phyloP scores from a whole-genome alignment of 208 protist genomes.

The Angomonas ambiguus region DNA sequence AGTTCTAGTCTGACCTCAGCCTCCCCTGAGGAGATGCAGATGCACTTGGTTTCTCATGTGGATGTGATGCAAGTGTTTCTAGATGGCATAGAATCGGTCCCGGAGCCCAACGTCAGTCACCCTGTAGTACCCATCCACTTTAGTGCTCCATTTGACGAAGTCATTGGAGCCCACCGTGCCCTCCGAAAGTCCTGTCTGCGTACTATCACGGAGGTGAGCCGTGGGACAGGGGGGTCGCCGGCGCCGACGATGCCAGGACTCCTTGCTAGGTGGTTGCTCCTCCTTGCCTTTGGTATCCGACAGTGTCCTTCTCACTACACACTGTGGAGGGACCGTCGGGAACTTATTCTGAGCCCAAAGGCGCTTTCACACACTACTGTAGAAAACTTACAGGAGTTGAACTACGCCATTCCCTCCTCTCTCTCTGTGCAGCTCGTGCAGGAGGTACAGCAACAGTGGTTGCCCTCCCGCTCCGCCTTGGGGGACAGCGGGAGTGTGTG shows the following conservation, averaged over 20 bases:
- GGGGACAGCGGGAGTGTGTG: constrained; percentile 22
- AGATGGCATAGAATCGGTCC: constrained; percentile 22
- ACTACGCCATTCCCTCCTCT: background rate
- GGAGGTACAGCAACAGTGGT: background rate
- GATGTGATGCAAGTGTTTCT: constrained; percentile 31
- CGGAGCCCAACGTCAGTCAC: constrained; percentile 30
- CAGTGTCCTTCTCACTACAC: constrained; percentile 65
- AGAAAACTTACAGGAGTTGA: background rate
- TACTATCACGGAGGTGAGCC: background rate
- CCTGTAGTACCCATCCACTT: constrained; percentile 46
- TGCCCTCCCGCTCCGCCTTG: constrained; percentile 2
- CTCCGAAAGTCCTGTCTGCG: constrained; percentile 15
- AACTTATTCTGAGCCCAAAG: constrained; percentile 34
- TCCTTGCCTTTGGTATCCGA: constrained; percentile 49
- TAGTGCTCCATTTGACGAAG: constrained; percentile 34
- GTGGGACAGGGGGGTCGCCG: no score
- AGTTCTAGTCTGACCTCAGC: background rate
- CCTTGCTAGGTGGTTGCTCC: constrained; percentile 60
- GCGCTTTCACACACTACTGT: background rate
- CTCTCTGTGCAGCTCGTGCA: background rate
- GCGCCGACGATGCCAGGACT: no score
- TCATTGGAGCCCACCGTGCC: constrained; percentile 55
- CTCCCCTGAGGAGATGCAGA: constrained; percentile 3
- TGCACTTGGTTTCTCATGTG: constrained; percentile 34
- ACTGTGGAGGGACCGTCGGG: constrained; percentile 66